Conservation (phyloP, 1,284 basidiomycete genomes). For the Apiotrichum porosum region DNA sequence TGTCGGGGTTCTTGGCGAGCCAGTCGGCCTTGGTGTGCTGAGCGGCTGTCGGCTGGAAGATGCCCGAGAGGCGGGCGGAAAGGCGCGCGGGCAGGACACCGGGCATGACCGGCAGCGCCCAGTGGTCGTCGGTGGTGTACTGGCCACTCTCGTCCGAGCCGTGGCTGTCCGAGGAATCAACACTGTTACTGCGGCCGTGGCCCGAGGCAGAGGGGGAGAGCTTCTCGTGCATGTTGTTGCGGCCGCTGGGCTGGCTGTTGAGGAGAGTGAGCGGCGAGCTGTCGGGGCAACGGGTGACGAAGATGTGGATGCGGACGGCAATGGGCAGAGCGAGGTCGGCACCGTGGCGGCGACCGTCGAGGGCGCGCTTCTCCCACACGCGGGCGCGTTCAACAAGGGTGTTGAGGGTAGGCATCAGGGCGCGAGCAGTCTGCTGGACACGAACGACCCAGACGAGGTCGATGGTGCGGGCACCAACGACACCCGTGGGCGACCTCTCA, state of each 20-base stretch:
- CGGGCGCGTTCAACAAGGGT: conserved; percentile 39
- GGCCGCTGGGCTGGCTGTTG: neutral
- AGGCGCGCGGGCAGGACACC: neutral
- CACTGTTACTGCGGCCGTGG: neutral
- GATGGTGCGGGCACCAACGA: conserved; percentile 43
- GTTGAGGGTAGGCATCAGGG: conserved; percentile 34
- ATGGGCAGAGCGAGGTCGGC: conserved; percentile 23
- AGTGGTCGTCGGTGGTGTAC: neutral
- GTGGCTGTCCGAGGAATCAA: neutral
- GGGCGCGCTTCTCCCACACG: conserved; percentile 27
- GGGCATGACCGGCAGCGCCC: no score
- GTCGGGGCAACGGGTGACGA: conserved; percentile 37
- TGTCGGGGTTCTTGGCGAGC: conserved; percentile 24
- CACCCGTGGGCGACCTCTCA: conserved; percentile 30
- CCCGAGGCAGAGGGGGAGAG: neutral
- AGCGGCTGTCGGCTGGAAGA: no score
- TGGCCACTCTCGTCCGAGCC: neutral
- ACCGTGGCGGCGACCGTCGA: conserved; percentile 23
- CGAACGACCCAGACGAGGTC: conserved; percentile 47
- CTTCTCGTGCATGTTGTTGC: neutral
- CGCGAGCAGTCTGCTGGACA: conserved; percentile 34
- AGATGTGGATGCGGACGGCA: conserved; percentile 39
- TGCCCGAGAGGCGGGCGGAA: neutral
- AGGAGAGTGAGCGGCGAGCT: conserved; percentile 35
- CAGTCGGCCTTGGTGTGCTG: conserved; percentile 27